Conservation (phyloP, 108 stramenopile genomes). For the Cyclotella kingstonii region DNA sequence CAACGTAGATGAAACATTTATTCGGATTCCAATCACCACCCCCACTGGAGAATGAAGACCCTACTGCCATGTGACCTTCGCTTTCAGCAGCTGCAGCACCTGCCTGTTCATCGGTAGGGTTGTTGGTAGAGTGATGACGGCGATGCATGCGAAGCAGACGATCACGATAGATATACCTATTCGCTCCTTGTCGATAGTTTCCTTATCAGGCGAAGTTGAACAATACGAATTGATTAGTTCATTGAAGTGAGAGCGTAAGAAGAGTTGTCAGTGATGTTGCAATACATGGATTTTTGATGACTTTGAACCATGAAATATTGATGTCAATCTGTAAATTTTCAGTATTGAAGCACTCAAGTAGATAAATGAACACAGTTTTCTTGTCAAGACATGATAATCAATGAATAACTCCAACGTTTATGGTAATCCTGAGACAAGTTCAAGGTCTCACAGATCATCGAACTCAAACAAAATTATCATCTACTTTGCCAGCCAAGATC, state of each 20-base stretch:
- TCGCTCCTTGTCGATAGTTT: constrained; percentile 76
- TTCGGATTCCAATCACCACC: constrained; percentile 38
- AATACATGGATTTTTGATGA: too few relatives aligned
- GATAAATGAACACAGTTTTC: too few relatives aligned
- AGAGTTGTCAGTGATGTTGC: neutral
- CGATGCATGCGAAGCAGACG: constrained; percentile 81
- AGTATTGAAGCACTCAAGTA: too few relatives aligned
- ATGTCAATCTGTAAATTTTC: too few relatives aligned
- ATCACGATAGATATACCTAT: constrained; percentile 78
- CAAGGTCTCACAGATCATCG: too few relatives aligned
- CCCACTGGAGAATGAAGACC: neutral
- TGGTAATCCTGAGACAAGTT: too few relatives aligned
- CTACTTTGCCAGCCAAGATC: too few relatives aligned
- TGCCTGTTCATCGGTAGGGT: constrained; percentile 12
- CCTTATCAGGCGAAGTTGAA: constrained; percentile 33
- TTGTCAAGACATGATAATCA: too few relatives aligned
- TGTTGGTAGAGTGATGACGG: constrained; percentile 42
- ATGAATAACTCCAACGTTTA: too few relatives aligned
- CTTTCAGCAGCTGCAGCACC: constrained; percentile 8
- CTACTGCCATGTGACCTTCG: constrained; percentile 8
- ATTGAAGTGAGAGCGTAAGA: neutral
- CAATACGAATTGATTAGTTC: too few relatives aligned
- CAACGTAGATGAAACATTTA: constrained; percentile 57
- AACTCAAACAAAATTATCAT: too few relatives aligned
- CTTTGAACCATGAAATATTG: too few relatives aligned